Evolutionary conservation across 2,329 filamentous ascomycete genomes (phyloP), one percentile per base, ranked within the genome.

Genomic region (Chaetomium globosum): DNA sequence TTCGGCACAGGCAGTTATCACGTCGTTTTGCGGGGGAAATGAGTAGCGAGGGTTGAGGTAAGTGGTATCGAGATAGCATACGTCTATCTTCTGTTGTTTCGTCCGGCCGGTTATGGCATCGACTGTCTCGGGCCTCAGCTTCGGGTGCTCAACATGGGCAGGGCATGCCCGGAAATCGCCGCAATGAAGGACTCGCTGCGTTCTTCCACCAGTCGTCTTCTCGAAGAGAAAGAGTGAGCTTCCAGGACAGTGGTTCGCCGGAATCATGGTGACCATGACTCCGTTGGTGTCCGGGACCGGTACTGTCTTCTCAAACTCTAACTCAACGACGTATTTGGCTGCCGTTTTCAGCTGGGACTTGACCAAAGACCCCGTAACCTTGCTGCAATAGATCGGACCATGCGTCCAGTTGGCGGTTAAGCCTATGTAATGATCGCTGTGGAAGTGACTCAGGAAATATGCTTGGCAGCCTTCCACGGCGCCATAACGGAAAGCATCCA

Each of bases 381-480:
- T 89, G 74, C 94, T 98, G 80, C 95, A 98, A 74, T 97, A 99
- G 57, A 99, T 98, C 0, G 93, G 94, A 0, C 95, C 95, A 75
- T 99, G 93, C 48, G 82, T 87, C 95, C 95, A 99, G 36, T 84
- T 92, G 8, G 90, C 87, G 12, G 92, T 95, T 12, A 99, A 80
- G 2, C 95, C 95, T 39, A 97, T 88, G 72, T 99, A 99, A 75
- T 99, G 95, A 75, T 99, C 95, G 73, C 93, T 97, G 77, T 99
- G 95, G 71, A 98, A 99, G 75, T 99, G 95, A 72, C 93, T 97
- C 12, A 99, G 83, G 71, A 99, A 99, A 75, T 99, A 99, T 1
- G 94, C 95, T 61, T 91, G 89, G 75, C 93, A 97, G 0, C 92
- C 93, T 74, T 96, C 85, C 0, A 99, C 92, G 9, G 93, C 92